Evolutionary conservation across 495 filamentous ascomycete species (phyloP), one percentile per base, ranked within the genome.

Genomic region (Astrothelium macrocarpum): DNA sequence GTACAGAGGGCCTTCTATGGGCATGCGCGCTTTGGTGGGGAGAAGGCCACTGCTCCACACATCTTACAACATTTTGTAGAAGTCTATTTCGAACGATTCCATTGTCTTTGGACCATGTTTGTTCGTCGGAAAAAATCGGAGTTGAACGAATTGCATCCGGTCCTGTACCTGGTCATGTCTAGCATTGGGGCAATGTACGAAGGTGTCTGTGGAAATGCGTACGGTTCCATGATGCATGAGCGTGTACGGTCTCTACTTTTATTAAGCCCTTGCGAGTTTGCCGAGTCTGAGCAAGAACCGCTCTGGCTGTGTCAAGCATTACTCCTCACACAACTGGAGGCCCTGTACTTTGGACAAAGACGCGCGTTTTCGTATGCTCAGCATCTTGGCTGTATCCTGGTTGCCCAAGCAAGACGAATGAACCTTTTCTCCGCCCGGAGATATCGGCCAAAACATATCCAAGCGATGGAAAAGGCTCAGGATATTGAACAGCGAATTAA

Each of bases 121-220:
- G 49, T 56, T 16, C 49, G 49, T 25, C n/a, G 49, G 25, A 56
- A 56, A 16, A 56, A 29, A 56, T 56, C 49, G 7, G 49, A 56
- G 20, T 20, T 56, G 12, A 29, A 56, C 16, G 9, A 4, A 9
- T 28, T 56, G 20, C 49, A 56, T 29, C 49, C 49, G 16, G 7
- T 56, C 25, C 49, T 56, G 9, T 56, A 56, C 49, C 49, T 56
- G 5, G 49, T 56, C 25, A 56, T 29, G 49, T 56, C 49, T 20
- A 56, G 49, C 49, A 56, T 56, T 20, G 49, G 49, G 26, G 49
- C 49, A 9, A 56, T 56, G 49, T 56, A 56, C 49, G 49, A 56
- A 25, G 49, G 49, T 2, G 49, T 56, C 0, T 56, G 49, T 56
- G 49, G 49, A 29, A 56, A 56, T 29, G 49, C 49, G 9, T 56